phyloP scores from a whole-genome alignment of 805 yeast genomes.

The Lipomyces kockii region DNA sequence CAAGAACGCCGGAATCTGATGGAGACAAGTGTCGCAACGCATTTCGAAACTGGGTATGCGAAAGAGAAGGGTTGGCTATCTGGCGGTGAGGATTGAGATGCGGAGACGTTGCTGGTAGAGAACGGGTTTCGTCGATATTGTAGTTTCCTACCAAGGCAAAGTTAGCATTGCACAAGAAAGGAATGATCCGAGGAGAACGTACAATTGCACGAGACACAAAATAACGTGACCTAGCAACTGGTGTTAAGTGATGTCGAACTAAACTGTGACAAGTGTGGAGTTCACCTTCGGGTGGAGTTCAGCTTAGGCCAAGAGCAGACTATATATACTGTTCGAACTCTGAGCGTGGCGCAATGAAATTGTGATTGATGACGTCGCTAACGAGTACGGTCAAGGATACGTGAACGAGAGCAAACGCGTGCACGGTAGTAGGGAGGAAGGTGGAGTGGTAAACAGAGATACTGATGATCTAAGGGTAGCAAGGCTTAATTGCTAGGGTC shows the following conservation, averaged over 20 bases:
- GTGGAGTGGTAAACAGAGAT: not conserved
- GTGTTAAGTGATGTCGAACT: not conserved
- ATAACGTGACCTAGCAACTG: not conserved
- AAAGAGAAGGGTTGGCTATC: too few relatives aligned
- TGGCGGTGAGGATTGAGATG: too few relatives aligned
- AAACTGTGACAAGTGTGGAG: not conserved
- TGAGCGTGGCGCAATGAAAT: not conserved
- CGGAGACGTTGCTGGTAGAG: not conserved
- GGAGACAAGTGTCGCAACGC: constrained; percentile 14
- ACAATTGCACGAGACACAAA: not conserved
- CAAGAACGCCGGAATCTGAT: not conserved
- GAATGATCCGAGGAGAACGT: not conserved
- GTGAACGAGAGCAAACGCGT: not conserved
- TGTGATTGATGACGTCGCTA: not conserved
- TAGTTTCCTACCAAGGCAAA: not conserved
- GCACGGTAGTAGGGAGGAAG: not conserved
- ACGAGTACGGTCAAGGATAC: not conserved
- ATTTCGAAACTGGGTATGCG: not conserved
- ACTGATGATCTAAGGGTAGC: not conserved
- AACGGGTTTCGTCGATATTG: not conserved
- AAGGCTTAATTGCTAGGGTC: not conserved
- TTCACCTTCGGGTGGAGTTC: not conserved
- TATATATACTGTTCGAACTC: not conserved
- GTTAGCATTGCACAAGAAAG: not conserved
- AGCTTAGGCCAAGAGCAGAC: not conserved